These are phyloP conservation scores for Acrasis kona DNA, from an alignment of 78 protist genomes.

Conservation along the genomic window DNA sequence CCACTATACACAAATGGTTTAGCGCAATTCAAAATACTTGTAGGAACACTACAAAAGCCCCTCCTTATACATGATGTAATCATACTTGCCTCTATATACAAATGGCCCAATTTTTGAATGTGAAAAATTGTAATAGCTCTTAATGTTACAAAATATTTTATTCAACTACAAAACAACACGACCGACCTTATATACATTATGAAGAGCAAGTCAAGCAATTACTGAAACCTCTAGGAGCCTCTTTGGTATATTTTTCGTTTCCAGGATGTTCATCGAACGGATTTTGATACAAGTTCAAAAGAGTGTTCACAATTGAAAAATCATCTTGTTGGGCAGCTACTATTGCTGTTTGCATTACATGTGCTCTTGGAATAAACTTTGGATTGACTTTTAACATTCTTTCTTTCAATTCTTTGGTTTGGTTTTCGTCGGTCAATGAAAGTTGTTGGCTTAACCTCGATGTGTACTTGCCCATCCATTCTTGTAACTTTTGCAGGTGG, in stretches of 20 bases:
- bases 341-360: constrained; percentile 2
- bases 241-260: not conserved
- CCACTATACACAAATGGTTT: too few species aligned
- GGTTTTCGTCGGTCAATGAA: not conserved
- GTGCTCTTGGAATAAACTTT: not conserved
- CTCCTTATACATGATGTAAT: too few species aligned
- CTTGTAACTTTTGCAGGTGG: not conserved
- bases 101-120: too few species aligned
- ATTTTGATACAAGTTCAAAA: not conserved
- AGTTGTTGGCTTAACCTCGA: not conserved
- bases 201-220: not conserved
- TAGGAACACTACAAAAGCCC: too few species aligned
- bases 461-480: not conserved
- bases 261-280: not conserved
- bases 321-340: not conserved
- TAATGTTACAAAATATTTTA: too few species aligned
- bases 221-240: not conserved
- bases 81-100: too few species aligned
- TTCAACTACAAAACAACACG: too few species aligned
- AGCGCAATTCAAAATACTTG: too few species aligned
- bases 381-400: not conserved
- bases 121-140: too few species aligned
- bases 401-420: not conserved
- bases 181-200: too few species aligned
- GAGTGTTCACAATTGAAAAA: not conserved